Evolutionary conservation across 1,284 basidiomycete species (phyloP), one percentile per base, ranked within the genome.

Genomic region (Xerocomus amazonicus): DNA sequence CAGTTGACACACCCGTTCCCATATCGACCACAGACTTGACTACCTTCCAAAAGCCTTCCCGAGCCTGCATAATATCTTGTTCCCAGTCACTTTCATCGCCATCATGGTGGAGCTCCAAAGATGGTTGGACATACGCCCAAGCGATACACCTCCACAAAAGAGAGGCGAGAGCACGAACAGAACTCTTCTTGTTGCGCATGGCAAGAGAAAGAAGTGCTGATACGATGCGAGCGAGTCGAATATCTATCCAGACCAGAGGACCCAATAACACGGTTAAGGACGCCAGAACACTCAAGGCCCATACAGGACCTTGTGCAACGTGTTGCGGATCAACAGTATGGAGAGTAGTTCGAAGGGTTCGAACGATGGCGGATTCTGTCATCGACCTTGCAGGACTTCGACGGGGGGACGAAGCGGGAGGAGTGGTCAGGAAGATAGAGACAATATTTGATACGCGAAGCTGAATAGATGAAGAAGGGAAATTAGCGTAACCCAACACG

Each of bases 291-390:
- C 76, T 78, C 40, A 85, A 70, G 4, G 76, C 83, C 87, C 87
- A 90, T 2, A 84, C 81, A 10, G 87, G 87, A 0, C 86, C 84
- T 59, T 86, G 81, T 1, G 84, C 83, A 13, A 77, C 75, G 52
- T 83, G 76, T 12, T 67, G 62, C 7, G 81, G 80, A 8, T 84
- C 80, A 2, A 69, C 63, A 0, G 74, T 73, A 13, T 67, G 67
- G 19, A 90, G 68, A 0, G 82, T 85, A 0, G 79, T 78, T 16
- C 83, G 77, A 6, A 88, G 70, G 0, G 84, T 83, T 36, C 83
- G 80, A 23, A 84, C 63, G 48, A 89, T 82, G 9, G 66, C 37
- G 1, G 81, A 63, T 43, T 84, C 82, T 14, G 61, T 56, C 2
- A 41, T 35, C 16, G 56, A 48, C 28, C 56, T 69, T 28, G 56